Evolutionary conservation across 805 yeast species (phyloP).

Genomic region (Nakazawaea laoshanensis): DNA sequence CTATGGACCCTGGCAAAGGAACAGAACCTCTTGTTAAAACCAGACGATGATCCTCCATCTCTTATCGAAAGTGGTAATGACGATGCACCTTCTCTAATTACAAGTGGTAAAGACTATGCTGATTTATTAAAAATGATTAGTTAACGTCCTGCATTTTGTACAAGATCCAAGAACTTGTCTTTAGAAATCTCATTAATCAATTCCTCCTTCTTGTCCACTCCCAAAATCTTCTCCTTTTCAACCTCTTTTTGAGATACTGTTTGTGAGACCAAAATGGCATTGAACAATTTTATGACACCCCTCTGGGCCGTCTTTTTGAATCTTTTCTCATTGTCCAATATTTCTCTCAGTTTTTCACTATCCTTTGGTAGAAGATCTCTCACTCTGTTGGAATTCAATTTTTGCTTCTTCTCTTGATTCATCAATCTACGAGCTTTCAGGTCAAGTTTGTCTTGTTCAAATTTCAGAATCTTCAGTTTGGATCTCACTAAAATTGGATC

Average conservation of each 20-base stretch:
- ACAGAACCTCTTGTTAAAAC: constrained; percentile 19
- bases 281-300: constrained; percentile 80
- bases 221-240: constrained; percentile 24
- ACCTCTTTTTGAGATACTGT: constrained; percentile 46
- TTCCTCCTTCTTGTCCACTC: constrained; percentile 45
- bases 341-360: constrained; percentile 47
- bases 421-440: constrained; percentile 70
- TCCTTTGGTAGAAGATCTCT: constrained; percentile 60
- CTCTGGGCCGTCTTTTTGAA: constrained; percentile 77
- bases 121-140: neutral
- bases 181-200: constrained; percentile 74
- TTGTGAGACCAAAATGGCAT: constrained; percentile 78
- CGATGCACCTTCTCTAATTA: neutral
- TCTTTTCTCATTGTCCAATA: constrained; percentile 58
- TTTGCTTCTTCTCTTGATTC: constrained; percentile 60
- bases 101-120: neutral
- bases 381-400: constrained; percentile 59
- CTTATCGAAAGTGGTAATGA: constrained; percentile 13
- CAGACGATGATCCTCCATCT: constrained; percentile 23
- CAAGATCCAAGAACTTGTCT: constrained; percentile 82
- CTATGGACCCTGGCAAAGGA: constrained; percentile 29
- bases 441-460: constrained; percentile 77
- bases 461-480: constrained; percentile 60
- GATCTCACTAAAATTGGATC: constrained; percentile 88
- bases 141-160: constrained; percentile 57